Evolutionary conservation across 2,329 filamentous ascomycete species (phyloP).

Genomic region (Plenodomus lindquistii): DNA sequence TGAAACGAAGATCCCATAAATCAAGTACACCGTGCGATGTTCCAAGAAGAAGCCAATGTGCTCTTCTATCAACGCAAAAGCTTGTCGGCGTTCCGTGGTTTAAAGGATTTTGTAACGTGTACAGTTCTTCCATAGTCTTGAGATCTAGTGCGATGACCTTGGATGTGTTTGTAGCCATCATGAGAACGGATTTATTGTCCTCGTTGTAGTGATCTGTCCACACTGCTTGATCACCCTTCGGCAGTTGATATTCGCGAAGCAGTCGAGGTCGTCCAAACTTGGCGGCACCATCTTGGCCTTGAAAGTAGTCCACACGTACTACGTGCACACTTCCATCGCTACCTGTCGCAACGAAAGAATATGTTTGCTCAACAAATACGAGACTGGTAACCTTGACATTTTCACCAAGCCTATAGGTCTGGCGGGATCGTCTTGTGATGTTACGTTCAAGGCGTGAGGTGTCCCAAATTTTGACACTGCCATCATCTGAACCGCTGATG

Average conservation of each 20-base stretch:
- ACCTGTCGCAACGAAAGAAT: slow-evolving; percentile 89
- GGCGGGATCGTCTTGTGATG: slow-evolving; percentile 81
- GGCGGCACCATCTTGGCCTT: slow-evolving; percentile 56
- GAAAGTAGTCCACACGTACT: slow-evolving; percentile 75
- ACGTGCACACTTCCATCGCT: slow-evolving; percentile 83
- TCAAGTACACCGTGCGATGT: slow-evolving; percentile 92
- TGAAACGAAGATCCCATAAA: slow-evolving; percentile 96
- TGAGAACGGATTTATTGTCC: slow-evolving; percentile 77
- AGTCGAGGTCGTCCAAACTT: slow-evolving; percentile 79
- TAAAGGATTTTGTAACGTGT: slow-evolving; percentile 80
- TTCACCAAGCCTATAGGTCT: slow-evolving; percentile 76
- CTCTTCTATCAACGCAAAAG: slow-evolving; percentile 83
- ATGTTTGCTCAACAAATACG: slow-evolving; percentile 90
- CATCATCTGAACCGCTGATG: slow-evolving; percentile 89
- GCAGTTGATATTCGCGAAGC: slow-evolving; percentile 75
- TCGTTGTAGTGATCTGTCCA: slow-evolving; percentile 92
- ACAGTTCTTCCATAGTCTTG: slow-evolving; percentile 81
- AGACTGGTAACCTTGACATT: slow-evolving; percentile 77
- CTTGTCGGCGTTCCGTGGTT: slow-evolving; percentile 91
- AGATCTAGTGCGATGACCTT: slow-evolving; percentile 84
- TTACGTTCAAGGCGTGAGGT: slow-evolving; percentile 87
- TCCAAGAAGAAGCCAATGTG: slow-evolving; percentile 88
- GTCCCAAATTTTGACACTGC: slow-evolving; percentile 92
- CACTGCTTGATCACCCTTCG: slow-evolving; percentile 73
- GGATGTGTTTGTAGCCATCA: slow-evolving; percentile 85